Evolutionary conservation across 441 rosid species (phyloP), one percentile per base, ranked within the genome.

Genomic region (Francoa sonchifolia): DNA sequence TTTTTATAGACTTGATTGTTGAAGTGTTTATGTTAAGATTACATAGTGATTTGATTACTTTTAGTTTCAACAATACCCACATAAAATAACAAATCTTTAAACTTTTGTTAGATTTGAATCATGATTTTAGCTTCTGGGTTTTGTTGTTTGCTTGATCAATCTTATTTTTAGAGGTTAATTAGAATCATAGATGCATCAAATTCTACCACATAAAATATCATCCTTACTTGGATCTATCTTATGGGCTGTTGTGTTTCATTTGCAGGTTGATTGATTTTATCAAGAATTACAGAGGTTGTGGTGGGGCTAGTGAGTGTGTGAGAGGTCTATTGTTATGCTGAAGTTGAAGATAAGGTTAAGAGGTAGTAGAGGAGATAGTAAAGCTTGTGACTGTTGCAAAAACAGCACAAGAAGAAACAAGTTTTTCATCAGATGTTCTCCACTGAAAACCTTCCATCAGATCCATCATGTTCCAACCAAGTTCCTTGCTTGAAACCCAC

Each of bases 341-440:
- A 74, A 65, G 73, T 56, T 65, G 54, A 57, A 66, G 68, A 75
- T 64, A 65, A 65, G 72, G 69, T 41, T 31, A 19, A 39, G 20
- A 3, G 22, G 44, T 49, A 56, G 59, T 44, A 55, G 57, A 47
- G 60, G 79, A 68, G 54, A 64, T 45, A 54, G 77, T 36, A 20
- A 54, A 55, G 63, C 76, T 74, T 65, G 79, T 63, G 77, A 61
- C 74, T 75, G 77, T 78, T 59, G 50, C 61, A 39, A 34, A 49
- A 72, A 72, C 78, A 72, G 72, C 83, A 60, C 86, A 76, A 74
- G 74, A 64, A 58, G 63, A 57, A 63, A 63, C 74, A 70, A 67
- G 77, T 69, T 69, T 74, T 58, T 55, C 86, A 53, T 82, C 96
- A 82, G 93, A 88, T 90, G 88, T 82, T 82, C 72, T 76, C 90